A percentile compares a stretch with the other conserved stretches of the same genome.
Conservation (phyloP, 345 rosid species). For the Moringa oleifera region DNA sequence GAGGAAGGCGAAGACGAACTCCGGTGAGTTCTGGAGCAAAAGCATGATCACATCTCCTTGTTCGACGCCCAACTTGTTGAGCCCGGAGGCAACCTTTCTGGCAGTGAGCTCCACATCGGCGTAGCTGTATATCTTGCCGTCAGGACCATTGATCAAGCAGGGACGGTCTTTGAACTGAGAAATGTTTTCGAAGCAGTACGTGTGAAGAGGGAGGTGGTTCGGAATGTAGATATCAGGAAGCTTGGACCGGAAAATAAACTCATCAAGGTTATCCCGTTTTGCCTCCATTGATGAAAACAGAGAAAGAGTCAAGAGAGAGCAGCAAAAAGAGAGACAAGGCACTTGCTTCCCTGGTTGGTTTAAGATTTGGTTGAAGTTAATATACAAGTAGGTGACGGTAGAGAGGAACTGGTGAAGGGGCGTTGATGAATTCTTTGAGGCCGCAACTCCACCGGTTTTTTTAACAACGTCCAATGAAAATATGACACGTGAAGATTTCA, state of each 20-base stretch:
- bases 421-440: too few relatives aligned
- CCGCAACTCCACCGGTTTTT: too few relatives aligned
- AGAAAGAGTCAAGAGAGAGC: conserved; percentile 1
- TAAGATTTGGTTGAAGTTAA: conserved; percentile 25
- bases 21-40: conserved; percentile 58
- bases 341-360: conserved; percentile 28
- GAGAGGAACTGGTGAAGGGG: conserved; percentile 24
- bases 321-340: conserved; percentile 4
- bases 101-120: conserved; percentile 63
- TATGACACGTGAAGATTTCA: too few relatives aligned
- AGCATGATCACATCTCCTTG: conserved; percentile 76
- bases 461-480: too few relatives aligned
- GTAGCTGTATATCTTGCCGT: conserved; percentile 54
- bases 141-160: conserved; percentile 66
- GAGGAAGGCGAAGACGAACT: conserved; percentile 69
- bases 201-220: conserved; percentile 69
- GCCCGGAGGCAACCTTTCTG: conserved; percentile 55
- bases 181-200: conserved; percentile 72
- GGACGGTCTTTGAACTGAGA: conserved; percentile 48
- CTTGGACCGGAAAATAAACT: conserved; percentile 71
- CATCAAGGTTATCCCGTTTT: conserved; percentile 14
- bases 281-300: conserved; percentile 25
- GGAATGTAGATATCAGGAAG: conserved; percentile 72
- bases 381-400: conserved; percentile 35
- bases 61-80: conserved; percentile 44